Base-by-base conservation (phyloP, 2,329 filamentous ascomycete genomes). In the Talaromyces sp. region DNA sequence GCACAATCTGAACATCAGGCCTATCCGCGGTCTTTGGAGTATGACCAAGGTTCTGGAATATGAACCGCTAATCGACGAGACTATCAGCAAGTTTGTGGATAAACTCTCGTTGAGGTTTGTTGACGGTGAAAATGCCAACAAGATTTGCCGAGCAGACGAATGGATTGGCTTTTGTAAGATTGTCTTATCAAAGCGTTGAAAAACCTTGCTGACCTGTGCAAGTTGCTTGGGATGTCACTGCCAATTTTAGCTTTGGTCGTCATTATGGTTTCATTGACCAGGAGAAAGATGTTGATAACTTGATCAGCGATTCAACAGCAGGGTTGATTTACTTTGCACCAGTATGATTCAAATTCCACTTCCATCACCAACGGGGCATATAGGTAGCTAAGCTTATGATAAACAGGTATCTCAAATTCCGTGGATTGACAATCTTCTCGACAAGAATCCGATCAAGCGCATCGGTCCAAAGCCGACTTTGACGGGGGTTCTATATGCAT, bases 41-140 rank as follows among this genome's bases (percentile, higher is more conserved):
- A 67, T 68, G 64, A 65, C 61, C 36, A 64, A 64, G 39, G 62
- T 65, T 14, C 47, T 65, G 2, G 58, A 67, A 45, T 62, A 63
- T 33, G 64, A 68, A 48, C 60, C 63, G 8, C 40, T 63, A 1
- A 64, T 68, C n/a, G 64, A 68, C 30, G 52, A 65, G 42, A 65
- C 65, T 3, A 20, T 68, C 13, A 55, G 19, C 17, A 60, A 60
- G 27, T 63, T 68, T 33, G 52, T 65, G 36, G 52, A 62, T 13
- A 67, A 66, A 30, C 35, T 67, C 17, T 46, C 46, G 3, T 32
- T 50, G 14, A 64, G 44, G 51, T 66, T 66, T 20, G 60, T 57
- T 1, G 57, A 62, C 48, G 55, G 57, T 3, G 37, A 43, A 36
- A 59, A 55, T 45, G 50, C 54, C 4, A 57, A 48, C 7, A 62